A percentile compares a stretch with the other conserved stretches of the same genome.
Conservation (phyloP, 1,284 basidiomycete species). For the Heliocybe sulcata region DNA sequence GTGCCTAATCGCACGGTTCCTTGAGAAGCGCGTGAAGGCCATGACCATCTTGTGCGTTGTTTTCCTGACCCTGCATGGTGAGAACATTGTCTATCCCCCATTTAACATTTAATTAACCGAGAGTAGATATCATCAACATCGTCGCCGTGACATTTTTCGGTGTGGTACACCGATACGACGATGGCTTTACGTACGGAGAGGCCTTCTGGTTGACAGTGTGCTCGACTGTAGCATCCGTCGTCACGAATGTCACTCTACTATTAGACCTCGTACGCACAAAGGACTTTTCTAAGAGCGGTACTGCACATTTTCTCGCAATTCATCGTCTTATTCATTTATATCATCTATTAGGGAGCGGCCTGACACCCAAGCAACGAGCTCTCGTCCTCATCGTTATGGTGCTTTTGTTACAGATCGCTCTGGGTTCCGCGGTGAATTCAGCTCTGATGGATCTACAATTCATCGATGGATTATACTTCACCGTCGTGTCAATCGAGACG, state of each 20-base stretch:
- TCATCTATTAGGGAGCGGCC: constrained; percentile 51
- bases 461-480: constrained; percentile 66
- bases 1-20: constrained; percentile 63
- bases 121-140: constrained; percentile 65
- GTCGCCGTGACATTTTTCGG: constrained; percentile 58
- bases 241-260: constrained; percentile 67
- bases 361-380: constrained; percentile 75
- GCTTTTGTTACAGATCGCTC: constrained; percentile 65
- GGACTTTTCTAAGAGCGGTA: constrained; percentile 64
- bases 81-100: constrained; percentile 13
- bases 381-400: constrained; percentile 74
- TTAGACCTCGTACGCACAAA: constrained; percentile 53
- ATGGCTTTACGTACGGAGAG: constrained; percentile 66
- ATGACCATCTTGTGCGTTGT: constrained; percentile 61
- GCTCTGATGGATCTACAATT: constrained; percentile 50
- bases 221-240: constrained; percentile 60
- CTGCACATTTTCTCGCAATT: constrained; percentile 10
- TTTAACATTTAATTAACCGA: no score
- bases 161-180: constrained; percentile 53
- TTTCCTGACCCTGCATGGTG: constrained; percentile 63
- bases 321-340: background rate
- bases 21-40: constrained; percentile 55
- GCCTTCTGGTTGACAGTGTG: constrained; percentile 81
- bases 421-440: constrained; percentile 57
- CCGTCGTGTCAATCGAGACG: constrained; percentile 64